These are phyloP conservation scores for Mycena polygramma DNA, from an alignment of 768 basidiomycete species.

Conservation along the genomic window DNA sequence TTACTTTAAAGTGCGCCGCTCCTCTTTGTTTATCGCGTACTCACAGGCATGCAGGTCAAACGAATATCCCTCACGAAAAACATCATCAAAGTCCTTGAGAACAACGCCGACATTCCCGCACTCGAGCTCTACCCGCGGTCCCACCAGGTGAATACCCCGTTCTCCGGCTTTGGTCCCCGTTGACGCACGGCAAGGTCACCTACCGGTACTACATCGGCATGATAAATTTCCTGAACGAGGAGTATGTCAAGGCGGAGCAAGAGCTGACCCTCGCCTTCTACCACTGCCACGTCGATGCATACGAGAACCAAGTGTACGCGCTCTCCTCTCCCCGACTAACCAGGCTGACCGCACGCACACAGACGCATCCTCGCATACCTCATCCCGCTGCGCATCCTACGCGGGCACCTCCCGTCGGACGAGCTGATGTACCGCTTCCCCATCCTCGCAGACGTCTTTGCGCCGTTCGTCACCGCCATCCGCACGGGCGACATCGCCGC, in stretches of 20 bases:
- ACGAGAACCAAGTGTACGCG: slow-evolving; percentile 85
- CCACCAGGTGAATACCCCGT: slow-evolving; percentile 77
- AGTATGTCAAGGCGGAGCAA: slow-evolving; percentile 77
- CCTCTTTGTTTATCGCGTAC: slow-evolving; percentile 3
- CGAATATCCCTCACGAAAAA: slow-evolving; percentile 93
- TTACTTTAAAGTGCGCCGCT: slow-evolving; percentile 76
- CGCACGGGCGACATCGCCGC: slow-evolving; percentile 78
- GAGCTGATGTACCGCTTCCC: slow-evolving; percentile 82
- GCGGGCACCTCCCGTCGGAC: slow-evolving; percentile 86
- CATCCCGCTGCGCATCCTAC: slow-evolving; percentile 89
- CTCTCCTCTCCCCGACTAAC: neutral
- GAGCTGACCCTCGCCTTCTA: slow-evolving; percentile 91
- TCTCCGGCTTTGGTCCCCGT: slow-evolving; percentile 29
- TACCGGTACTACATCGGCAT: slow-evolving; percentile 96
- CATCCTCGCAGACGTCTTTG: slow-evolving; percentile 76
- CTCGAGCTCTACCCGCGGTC: slow-evolving; percentile 82
- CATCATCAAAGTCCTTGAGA: slow-evolving; percentile 89
- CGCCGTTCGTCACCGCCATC: slow-evolving; percentile 86
- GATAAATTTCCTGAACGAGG: slow-evolving; percentile 93
- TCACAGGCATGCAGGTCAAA: slow-evolving; percentile 71
- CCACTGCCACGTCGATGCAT: slow-evolving; percentile 78
- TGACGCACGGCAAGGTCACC: slow-evolving; percentile 70
- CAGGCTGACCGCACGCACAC: neutral
- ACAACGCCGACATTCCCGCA: slow-evolving; percentile 87
- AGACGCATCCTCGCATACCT: slow-evolving; percentile 94